Conservation (phyloP, 2,329 filamentous ascomycete species). For the Alternaria gansuensis region DNA sequence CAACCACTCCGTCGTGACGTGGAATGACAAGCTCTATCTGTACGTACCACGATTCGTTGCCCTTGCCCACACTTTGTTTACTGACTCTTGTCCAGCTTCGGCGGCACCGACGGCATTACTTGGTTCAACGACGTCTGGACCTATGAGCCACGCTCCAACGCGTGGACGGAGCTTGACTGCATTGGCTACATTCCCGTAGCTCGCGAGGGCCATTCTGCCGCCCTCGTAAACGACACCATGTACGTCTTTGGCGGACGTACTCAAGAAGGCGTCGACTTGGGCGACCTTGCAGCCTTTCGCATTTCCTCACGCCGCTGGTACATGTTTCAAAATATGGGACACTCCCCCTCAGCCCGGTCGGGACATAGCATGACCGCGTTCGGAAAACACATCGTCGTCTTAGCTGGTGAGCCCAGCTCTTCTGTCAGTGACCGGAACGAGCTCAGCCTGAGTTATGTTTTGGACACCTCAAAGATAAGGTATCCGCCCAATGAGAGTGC, state of each 20-base stretch:
- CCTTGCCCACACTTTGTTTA: slow-evolving; percentile 31
- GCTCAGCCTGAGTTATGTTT: slow-evolving; percentile 85
- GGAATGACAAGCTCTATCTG: slow-evolving; percentile 92
- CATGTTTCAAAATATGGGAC: slow-evolving; percentile 99
- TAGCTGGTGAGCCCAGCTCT: slow-evolving; percentile 94
- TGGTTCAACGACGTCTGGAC: slow-evolving; percentile 99
- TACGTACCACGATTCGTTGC: slow-evolving; percentile 61
- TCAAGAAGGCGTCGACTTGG: slow-evolving; percentile 89
- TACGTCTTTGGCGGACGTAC: slow-evolving; percentile 97
- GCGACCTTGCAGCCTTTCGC: slow-evolving; percentile 87
- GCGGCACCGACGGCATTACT: slow-evolving; percentile 91
- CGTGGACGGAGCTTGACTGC: slow-evolving; percentile 90
- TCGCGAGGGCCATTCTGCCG: slow-evolving; percentile 91
- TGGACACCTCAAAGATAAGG: slow-evolving; percentile 95
- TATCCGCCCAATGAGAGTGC: slow-evolving; percentile 79
- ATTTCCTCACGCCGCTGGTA: slow-evolving; percentile 92
- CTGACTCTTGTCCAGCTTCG: slow-evolving; percentile 70
- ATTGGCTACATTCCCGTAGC: slow-evolving; percentile 96
- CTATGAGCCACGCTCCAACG: slow-evolving; percentile 83
- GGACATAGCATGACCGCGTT: slow-evolving; percentile 98
- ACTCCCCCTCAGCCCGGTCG: slow-evolving; percentile 89
- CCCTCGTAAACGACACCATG: slow-evolving; percentile 97
- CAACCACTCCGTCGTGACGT: slow-evolving; percentile 92
- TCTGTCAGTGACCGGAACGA: slow-evolving; percentile 82
- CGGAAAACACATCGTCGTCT: slow-evolving; percentile 88